Base-by-base conservation (phyloP, 345 rosid genomes). In the Linum tenue region DNA sequence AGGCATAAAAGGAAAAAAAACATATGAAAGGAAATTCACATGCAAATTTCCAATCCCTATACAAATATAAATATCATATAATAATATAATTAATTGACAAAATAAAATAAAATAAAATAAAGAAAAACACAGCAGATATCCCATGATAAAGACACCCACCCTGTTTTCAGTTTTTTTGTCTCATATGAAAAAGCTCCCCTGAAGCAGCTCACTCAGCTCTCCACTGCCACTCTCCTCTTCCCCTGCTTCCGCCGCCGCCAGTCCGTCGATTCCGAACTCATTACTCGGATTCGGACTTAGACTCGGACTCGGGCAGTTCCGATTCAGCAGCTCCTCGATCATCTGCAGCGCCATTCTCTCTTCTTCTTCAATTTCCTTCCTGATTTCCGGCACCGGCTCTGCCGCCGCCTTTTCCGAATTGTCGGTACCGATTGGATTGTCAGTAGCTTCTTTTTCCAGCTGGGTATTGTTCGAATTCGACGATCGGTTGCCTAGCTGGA, bases 311-410 rank as follows among this genome's bases (percentile, higher is more conserved):
- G 43, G 11, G 41, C 59, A 72, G 60, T 69, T 77, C 57, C 71
- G 38, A 53, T 74, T 72, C 37, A 78, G 78, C 17, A 78, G 74
- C 51, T 78, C 81, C 59, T 78, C 81, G 3, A 78, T 74, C 81
- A 78, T 75, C 70, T 78, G 78, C 70, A 78, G 17, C 39, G 81
- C 74, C 7, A 69, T 56, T n/a, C 76, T 71, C 69, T 78, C 67
- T 58, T 78, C 78, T 17, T 78, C 81, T 2, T 56, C 56, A 39
- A 69, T 36, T 0, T 69, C 43, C 37, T 5, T 55, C 5, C 59
- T 35, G 16, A 39, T 7, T 55, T 5, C 59, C 36, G 16, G n/a
- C 7, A 0, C 42, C 66, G 42, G 3, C 50, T 14, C 50, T 43
- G 50, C 50, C 50, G 10, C 2, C 50, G 50, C 10, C 50, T 43